These are phyloP conservation scores for Leishmania aethiopica DNA, from an alignment of 208 protist genomes.

Conservation along the genomic window DNA sequence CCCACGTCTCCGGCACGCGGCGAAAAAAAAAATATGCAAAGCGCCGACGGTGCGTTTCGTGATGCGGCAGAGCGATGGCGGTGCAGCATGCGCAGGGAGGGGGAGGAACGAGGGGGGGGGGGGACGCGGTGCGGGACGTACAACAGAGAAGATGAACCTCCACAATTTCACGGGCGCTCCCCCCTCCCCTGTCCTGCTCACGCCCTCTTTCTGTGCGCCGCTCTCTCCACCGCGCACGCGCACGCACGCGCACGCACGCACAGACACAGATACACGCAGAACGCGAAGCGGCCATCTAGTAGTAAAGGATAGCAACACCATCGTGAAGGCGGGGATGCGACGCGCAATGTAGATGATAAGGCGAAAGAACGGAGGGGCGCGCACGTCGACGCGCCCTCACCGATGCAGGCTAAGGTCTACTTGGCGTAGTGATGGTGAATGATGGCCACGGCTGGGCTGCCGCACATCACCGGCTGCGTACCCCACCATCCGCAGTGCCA, in stretches of 20 bases:
- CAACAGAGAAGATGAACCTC: neutral
- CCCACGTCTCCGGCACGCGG: too few species aligned
- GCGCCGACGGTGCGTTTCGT: neutral
- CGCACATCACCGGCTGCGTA: conserved; percentile 23
- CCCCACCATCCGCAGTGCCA: conserved; percentile 3
- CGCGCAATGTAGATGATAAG: too few species aligned
- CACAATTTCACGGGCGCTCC: neutral
- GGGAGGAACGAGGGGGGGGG: neutral
- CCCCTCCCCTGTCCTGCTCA: neutral
- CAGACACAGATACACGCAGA: neutral
- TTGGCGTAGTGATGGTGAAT: conserved; percentile 60
- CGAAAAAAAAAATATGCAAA: neutral
- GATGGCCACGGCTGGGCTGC: conserved; percentile 49
- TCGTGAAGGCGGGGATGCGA: neutral
- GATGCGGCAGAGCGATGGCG: too few species aligned
- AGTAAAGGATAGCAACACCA: neutral
- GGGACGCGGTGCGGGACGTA: neutral
- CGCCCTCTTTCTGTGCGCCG: neutral
- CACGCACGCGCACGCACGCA: neutral
- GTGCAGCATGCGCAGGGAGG: neutral
- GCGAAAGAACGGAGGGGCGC: too few species aligned
- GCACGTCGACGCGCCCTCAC: neutral
- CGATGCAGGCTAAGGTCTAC: neutral
- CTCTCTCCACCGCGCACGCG: neutral
- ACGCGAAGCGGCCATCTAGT: neutral